Base-by-base conservation (phyloP, 495 filamentous ascomycete species). In the Podospora australis region DNA sequence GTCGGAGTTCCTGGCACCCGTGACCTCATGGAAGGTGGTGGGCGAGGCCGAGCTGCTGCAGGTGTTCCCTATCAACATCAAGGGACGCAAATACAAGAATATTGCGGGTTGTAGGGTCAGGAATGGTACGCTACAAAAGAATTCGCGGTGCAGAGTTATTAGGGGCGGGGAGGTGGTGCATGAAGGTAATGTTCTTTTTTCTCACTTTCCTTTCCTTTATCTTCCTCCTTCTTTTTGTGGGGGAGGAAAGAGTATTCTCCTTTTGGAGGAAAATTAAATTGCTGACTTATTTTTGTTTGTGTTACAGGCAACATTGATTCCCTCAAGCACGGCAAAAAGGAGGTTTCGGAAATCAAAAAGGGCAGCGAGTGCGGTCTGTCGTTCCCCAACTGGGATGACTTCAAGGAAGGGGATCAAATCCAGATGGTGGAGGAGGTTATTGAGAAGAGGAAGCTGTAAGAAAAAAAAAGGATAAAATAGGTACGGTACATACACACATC, bases 241-340 rank as follows among this genome's bases (percentile, higher is more conserved):
- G 22, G 21, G n/a, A n/a, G n/a, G n/a, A n/a, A n/a, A n/a, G n/a
- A n/a, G n/a, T n/a, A n/a, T n/a, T n/a, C n/a, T n/a, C n/a, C n/a
- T n/a, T n/a, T n/a, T n/a, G n/a, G n/a, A n/a, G n/a, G n/a, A n/a
- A n/a, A n/a, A n/a, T n/a, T 46, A 11, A 38, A 13, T 49, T 41
- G 42, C 55, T 59, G 46, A 60, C 32, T 7, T 26, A n/a, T n/a
- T n/a, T n/a, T n/a, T n/a, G n/a, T n/a, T n/a, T 26, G 11, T 40
- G 43, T 3, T 13, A 26, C 39, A 95, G 90, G 90, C 46, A 70
- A 74, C 7, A 74, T 97, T 11, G 71, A 78, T 16, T 87, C 85
- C 2, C 78, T 99, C 24, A 97, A 92, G 72, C 85, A 91, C 55
- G 79, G 86, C 62, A 94, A 97, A 76, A 92, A 95, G 55, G 87